Evolutionary conservation across 306 rosid species (phyloP).

Genomic region (Vigna mungo): DNA sequence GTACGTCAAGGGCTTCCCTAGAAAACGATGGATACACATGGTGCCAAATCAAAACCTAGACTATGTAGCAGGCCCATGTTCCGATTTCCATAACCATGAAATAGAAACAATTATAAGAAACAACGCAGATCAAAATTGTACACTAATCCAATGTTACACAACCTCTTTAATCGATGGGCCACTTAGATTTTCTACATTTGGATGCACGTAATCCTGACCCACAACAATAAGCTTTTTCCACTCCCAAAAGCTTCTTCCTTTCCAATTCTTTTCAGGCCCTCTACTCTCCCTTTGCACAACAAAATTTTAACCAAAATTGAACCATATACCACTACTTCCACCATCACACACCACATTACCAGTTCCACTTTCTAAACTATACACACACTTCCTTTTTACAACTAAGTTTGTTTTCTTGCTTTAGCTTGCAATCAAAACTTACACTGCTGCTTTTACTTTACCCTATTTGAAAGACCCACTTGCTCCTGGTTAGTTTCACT

Average conservation of each 20-base stretch:
- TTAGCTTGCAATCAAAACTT: constrained; percentile 4
- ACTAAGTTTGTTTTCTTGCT: not conserved
- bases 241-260: constrained; percentile 29
- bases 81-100: constrained; percentile 42
- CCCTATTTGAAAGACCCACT: not conserved
- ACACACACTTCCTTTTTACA: not conserved
- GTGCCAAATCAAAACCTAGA: constrained; percentile 31
- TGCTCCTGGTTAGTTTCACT: constrained; percentile 20
- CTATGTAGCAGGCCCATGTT: constrained; percentile 46
- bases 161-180: constrained; percentile 42
- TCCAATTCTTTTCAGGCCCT: constrained; percentile 25
- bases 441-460: not conserved
- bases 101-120: constrained; percentile 40
- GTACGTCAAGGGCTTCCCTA: constrained; percentile 38
- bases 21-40: constrained; percentile 50
- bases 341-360: not conserved
- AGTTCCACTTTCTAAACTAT: not conserved
- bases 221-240: constrained; percentile 38
- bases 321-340: not conserved
- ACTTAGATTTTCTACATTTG: constrained; percentile 45
- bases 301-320: constrained; percentile 20
- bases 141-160: constrained; percentile 32
- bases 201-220: constrained; percentile 33
- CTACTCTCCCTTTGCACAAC: constrained; percentile 21
- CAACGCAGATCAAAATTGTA: constrained; percentile 12